Percentiles rank a stretch among this genome's conserved stretches.
Evolutionary conservation across 331 rosid genomes (phyloP).

Genomic region (Erythrophleum ivorense): DNA sequence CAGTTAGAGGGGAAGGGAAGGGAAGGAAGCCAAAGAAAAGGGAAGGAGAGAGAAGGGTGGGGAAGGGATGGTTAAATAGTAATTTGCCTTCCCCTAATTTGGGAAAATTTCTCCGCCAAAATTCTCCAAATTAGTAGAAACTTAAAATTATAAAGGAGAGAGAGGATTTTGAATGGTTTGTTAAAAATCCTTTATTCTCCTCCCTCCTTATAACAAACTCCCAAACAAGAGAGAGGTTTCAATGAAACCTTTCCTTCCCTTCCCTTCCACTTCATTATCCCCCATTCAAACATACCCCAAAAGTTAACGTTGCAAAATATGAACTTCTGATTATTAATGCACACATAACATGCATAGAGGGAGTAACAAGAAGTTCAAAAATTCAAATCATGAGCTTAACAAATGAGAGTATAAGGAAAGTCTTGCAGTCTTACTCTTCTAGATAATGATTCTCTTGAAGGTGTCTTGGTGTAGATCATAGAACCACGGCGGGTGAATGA

Average conservation of each 20-base stretch:
- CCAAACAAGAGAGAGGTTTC: background rate
- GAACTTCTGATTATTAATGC: slow-evolving; percentile 16
- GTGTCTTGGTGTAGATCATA: slow-evolving; percentile 89
- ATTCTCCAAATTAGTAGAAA: background rate
- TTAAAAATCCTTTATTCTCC: background rate
- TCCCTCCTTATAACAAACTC: background rate
- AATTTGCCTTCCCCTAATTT: background rate
- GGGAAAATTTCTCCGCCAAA: background rate
- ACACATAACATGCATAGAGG: slow-evolving; percentile 26
- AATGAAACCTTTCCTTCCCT: background rate
- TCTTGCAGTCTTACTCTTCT: slow-evolving; percentile 59
- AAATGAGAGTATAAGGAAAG: background rate
- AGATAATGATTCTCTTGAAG: slow-evolving; percentile 74
- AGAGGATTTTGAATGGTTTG: background rate
- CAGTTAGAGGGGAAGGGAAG: background rate
- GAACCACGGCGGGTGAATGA: slow-evolving; percentile 92
- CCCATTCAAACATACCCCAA: background rate
- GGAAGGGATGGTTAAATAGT: background rate
- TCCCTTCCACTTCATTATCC: background rate
- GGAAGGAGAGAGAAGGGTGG: background rate
- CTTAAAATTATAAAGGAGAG: slow-evolving; percentile 4
- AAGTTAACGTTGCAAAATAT: background rate
- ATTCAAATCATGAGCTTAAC: slow-evolving; percentile 24
- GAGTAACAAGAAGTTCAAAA: slow-evolving; percentile 20
- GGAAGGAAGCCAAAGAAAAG: background rate